phyloP scores from a whole-genome alignment of 2,329 filamentous ascomycete genomes.

The Rutstroemia sp. region DNA sequence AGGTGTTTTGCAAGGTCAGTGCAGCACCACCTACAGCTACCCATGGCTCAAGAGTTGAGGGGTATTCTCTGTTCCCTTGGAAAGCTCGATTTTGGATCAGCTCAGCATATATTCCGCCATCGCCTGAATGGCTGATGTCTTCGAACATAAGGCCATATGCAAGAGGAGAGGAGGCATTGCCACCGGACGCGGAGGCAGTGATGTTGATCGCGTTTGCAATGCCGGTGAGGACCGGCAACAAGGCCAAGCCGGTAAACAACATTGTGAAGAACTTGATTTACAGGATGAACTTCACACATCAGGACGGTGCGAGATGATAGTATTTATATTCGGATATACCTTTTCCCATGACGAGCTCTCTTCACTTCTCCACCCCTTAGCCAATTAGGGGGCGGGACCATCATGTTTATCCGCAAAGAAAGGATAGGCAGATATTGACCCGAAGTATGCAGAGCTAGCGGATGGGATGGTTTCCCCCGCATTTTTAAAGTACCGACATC shows the following conservation, averaged over 20 bases:
- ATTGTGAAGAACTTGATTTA: neutral
- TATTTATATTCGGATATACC: slow-evolving; percentile 4
- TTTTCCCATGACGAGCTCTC: neutral
- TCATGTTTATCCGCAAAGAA: neutral
- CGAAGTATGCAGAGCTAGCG: neutral
- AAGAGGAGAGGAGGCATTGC: slow-evolving; percentile 23
- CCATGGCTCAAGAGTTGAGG: slow-evolving; percentile 38
- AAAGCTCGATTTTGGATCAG: slow-evolving; percentile 65
- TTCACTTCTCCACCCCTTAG: neutral
- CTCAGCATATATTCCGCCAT: slow-evolving; percentile 50
- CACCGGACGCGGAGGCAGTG: slow-evolving; percentile 21
- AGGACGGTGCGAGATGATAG: neutral
- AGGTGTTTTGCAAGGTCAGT: slow-evolving; percentile 29
- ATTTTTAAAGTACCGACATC: neutral
- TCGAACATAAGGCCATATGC: slow-evolving; percentile 29
- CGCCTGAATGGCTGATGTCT: slow-evolving; percentile 28
- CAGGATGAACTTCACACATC: neutral
- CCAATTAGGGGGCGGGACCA: neutral
- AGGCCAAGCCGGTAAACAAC: slow-evolving; percentile 1
- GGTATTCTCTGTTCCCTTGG: slow-evolving; percentile 42
- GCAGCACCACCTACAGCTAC: slow-evolving; percentile 16
- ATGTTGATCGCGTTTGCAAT: slow-evolving; percentile 21
- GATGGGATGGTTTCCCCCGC: neutral
- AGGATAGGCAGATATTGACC: neutral
- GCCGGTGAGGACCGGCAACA: slow-evolving; percentile 10